Conservation (phyloP, 2,329 filamentous ascomycete genomes). For the Fusarium sp. region DNA sequence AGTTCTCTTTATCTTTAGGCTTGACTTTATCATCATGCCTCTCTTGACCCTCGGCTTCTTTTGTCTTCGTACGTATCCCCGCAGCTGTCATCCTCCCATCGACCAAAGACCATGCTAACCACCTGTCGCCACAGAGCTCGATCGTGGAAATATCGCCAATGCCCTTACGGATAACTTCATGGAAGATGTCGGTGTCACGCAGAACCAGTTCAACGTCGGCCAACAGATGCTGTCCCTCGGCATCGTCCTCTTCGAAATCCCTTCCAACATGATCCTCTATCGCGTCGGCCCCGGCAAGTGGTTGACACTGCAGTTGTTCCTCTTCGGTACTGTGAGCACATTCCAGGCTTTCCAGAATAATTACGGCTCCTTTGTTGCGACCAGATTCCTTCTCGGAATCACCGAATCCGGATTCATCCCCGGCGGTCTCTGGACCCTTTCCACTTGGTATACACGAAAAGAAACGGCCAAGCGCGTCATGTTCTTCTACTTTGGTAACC, state of each 20-base stretch:
- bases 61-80: constrained; percentile 50
- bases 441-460: constrained; percentile 64
- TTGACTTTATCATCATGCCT: constrained; percentile 57
- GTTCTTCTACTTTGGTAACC: constrained; percentile 67
- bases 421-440: constrained; percentile 61
- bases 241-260: constrained; percentile 59
- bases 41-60: constrained; percentile 57
- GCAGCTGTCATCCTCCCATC: neutral
- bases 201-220: constrained; percentile 64
- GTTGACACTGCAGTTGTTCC: constrained; percentile 64
- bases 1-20: constrained; percentile 31
- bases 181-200: constrained; percentile 60
- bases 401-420: constrained; percentile 67
- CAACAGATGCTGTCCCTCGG: constrained; percentile 62
- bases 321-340: constrained; percentile 63
- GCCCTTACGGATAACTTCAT: constrained; percentile 62
- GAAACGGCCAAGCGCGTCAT: constrained; percentile 65
- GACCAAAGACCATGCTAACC: neutral
- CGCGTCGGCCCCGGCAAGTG: constrained; percentile 59
- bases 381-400: constrained; percentile 63
- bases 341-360: constrained; percentile 64
- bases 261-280: constrained; percentile 52
- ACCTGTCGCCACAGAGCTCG: constrained; percentile 47
- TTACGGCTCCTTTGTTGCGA: constrained; percentile 60
- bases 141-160: constrained; percentile 58